Base-by-base conservation (phyloP, 192 early-diverging fungal species). In the Pilaira anomala region DNA sequence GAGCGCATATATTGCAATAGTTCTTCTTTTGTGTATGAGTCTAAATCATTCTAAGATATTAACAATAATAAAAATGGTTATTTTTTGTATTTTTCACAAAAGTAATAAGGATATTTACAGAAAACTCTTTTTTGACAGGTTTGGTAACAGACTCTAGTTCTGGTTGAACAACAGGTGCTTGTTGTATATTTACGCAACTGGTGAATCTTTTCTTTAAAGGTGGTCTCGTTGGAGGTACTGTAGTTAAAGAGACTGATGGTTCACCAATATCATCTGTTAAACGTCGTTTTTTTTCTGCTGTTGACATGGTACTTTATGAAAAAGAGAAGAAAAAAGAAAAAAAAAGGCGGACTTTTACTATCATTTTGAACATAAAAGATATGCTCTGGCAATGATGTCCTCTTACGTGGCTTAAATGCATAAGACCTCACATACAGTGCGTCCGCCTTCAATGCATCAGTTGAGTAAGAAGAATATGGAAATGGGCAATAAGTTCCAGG, bases 141-240 rank as follows among this genome's bases (percentile, higher is more conserved):
- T 19, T 46, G 3, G 5, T 16, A 6, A 46, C 45, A 18, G 16
- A n/a, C 18, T 16, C n/a, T 21, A 18, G 30, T n/a, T 36, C 12
- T 30, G 16, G 26, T 19, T 7, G 5, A 18, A 18, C 18, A 18
- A 11, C 16, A 25, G 49, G 24, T 13, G 25, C 3, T 2, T 46
- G 46, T 9, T 63, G 48, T 63, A 50, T 33, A 53, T 63, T 58
- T n/a, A 58, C 22, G 8, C 22, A 41, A 4, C 49, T 63, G 22
- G 49, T 63, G 26, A 63, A 63, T 41, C 62, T 26, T 11, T 63
- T 63, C 48, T 63, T 63, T 30, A 63, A 51, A 2, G 62, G 62
- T 41, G 62, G 62, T 41, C 48, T 63, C 12, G 62, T 40, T 24
- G 62, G 62, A 2, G 46, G 26, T 9, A 26, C 48, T 22, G 45